Evolutionary conservation across 2,329 filamentous ascomycete species (phyloP).

Genomic region (Colletotrichum simmondsii): DNA sequence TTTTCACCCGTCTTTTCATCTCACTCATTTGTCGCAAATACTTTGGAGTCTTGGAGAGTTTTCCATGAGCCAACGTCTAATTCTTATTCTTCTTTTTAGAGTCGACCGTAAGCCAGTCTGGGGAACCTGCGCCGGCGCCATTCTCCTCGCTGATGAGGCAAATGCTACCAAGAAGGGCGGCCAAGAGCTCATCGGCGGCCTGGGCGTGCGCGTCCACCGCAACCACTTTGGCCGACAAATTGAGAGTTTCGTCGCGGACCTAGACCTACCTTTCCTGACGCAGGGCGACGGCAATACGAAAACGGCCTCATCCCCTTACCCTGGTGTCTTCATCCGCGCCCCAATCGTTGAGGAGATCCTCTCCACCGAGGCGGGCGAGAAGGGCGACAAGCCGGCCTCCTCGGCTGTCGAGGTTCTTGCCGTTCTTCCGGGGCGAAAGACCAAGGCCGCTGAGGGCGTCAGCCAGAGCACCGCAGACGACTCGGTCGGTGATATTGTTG

Average conservation of each 20-base stretch:
- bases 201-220: slow-evolving; percentile 89
- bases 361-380: slow-evolving; percentile 43
- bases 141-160: slow-evolving; percentile 87
- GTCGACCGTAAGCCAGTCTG: slow-evolving; percentile 84
- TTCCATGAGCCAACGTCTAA: neutral
- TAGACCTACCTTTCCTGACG: slow-evolving; percentile 78
- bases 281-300: slow-evolving; percentile 39
- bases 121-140: slow-evolving; percentile 96
- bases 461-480: slow-evolving; percentile 50
- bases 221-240: slow-evolving; percentile 96
- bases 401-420: slow-evolving; percentile 62
- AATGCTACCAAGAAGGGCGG: slow-evolving; percentile 91
- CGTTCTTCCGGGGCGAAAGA: slow-evolving; percentile 56
- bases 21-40: neutral
- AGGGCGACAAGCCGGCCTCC: slow-evolving; percentile 28
- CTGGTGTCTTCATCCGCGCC: slow-evolving; percentile 91
- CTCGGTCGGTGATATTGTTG: slow-evolving; percentile 81
- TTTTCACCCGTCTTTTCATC: neutral
- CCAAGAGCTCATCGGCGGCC: slow-evolving; percentile 91
- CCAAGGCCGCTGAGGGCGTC: slow-evolving; percentile 45
- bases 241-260: slow-evolving; percentile 85
- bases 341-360: slow-evolving; percentile 91
- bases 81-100: slow-evolving; percentile 54
- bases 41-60: neutral
- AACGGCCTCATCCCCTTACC: slow-evolving; percentile 64